These are phyloP conservation scores for Erodium chrysanthum DNA, from an alignment of 441 rosid genomes.

Conservation along the genomic window DNA sequence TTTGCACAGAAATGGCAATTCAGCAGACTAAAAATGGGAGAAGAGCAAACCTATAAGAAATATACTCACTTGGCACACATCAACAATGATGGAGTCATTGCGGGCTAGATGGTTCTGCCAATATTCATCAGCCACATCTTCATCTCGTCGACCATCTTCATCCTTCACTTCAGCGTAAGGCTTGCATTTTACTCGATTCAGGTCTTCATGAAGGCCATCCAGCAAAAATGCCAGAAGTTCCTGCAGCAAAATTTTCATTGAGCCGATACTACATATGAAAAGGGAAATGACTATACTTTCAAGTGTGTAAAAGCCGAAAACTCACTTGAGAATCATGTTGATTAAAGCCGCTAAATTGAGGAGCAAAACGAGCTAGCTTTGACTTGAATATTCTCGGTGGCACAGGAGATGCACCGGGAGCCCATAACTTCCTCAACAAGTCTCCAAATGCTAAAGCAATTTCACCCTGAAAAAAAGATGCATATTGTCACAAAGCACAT, in stretches of 20 bases:
- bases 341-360: conserved; percentile 68
- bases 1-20: conserved; percentile 12
- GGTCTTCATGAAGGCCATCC: conserved; percentile 78
- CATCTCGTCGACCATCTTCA: conserved; percentile 53
- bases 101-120: conserved; percentile 67
- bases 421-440: conserved; percentile 63
- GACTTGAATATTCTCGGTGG: conserved; percentile 61
- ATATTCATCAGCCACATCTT: conserved; percentile 65
- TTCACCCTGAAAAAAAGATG: conserved; percentile 44
- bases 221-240: conserved; percentile 64
- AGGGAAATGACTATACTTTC: conserved; percentile 16
- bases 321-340: conserved; percentile 85
- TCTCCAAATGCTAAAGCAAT: conserved; percentile 71
- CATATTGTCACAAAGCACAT: not conserved
- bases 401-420: conserved; percentile 57
- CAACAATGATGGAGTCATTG: conserved; percentile 58
- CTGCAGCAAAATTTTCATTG: conserved; percentile 31
- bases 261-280: conserved; percentile 17
- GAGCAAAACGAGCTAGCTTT: conserved; percentile 67
- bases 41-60: conserved; percentile 22
- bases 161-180: conserved; percentile 69
- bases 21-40: conserved; percentile 17
- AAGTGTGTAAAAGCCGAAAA: conserved; percentile 23
- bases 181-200: conserved; percentile 61
- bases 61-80: conserved; percentile 57